phyloP scores from a whole-genome alignment of 2,329 filamentous ascomycete genomes.

The Exophiala sp. region DNA sequence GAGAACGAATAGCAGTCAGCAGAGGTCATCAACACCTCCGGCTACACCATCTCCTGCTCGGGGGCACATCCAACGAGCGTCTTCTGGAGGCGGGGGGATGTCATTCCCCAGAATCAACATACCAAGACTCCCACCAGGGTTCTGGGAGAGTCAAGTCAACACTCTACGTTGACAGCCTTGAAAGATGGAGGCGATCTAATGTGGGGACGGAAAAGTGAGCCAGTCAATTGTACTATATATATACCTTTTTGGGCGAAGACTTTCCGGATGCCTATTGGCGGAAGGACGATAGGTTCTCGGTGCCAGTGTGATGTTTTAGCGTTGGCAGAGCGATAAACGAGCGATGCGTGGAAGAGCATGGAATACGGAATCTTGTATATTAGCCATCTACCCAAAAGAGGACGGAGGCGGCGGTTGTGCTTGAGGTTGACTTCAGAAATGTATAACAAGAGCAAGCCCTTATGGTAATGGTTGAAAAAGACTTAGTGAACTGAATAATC shows the following conservation, averaged over 20 bases:
- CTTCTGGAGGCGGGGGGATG: slow-evolving; percentile 12
- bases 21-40: slow-evolving; percentile 16
- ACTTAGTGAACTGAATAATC: too few species aligned
- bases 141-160: slow-evolving; percentile 27
- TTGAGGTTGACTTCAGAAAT: too few species aligned
- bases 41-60: slow-evolving; percentile 20
- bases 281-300: too few species aligned
- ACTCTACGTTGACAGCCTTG: slow-evolving; percentile 16
- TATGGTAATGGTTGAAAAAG: too few species aligned
- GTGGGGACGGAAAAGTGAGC: neutral
- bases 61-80: slow-evolving; percentile 12
- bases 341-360: too few species aligned
- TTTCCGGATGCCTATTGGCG: too few species aligned
- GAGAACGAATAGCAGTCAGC: slow-evolving; percentile 8
- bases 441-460: too few species aligned
- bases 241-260: neutral
- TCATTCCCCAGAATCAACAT: slow-evolving; percentile 28
- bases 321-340: too few species aligned
- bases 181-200: neutral
- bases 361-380: too few species aligned
- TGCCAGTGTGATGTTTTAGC: too few species aligned
- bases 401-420: too few species aligned
- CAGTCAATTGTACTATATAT: neutral
- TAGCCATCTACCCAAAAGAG: too few species aligned
- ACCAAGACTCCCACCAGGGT: slow-evolving; percentile 24